Evolutionary conservation across 1,284 basidiomycete species (phyloP).

Genomic region (Salmacisia buchloeana): DNA sequence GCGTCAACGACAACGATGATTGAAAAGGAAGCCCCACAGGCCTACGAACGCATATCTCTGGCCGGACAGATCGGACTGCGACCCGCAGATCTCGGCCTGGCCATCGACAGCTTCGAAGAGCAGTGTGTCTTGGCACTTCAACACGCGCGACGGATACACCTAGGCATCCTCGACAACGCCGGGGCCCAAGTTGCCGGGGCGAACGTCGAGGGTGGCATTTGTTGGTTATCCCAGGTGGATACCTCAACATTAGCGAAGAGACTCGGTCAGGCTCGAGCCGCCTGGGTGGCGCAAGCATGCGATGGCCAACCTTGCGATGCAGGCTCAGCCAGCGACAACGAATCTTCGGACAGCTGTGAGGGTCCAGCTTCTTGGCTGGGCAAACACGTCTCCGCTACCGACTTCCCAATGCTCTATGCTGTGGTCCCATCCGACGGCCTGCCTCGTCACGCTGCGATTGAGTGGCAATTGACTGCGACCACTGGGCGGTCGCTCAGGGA

Average conservation of each 20-base stretch:
- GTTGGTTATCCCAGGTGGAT: slow-evolving; percentile 32
- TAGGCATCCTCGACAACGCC: slow-evolving; percentile 28
- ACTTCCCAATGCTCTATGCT: slow-evolving; percentile 28
- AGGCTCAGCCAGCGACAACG: slow-evolving; percentile 8
- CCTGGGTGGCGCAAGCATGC: slow-evolving; percentile 1
- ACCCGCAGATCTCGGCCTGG: slow-evolving; percentile 68
- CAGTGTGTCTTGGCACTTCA: slow-evolving; percentile 74
- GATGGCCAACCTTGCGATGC: neutral
- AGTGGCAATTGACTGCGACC: slow-evolving; percentile 46
- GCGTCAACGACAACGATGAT: no score
- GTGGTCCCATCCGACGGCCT: slow-evolving; percentile 20
- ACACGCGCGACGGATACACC: slow-evolving; percentile 68
- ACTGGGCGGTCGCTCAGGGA: slow-evolving; percentile 25
- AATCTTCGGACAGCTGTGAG: slow-evolving; percentile 12
- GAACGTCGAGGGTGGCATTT: slow-evolving; percentile 42
- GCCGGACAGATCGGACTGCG: slow-evolving; percentile 92
- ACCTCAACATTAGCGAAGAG: neutral
- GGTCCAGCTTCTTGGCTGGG: neutral
- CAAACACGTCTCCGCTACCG: neutral
- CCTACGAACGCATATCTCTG: slow-evolving; percentile 68
- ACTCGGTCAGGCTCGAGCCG: neutral
- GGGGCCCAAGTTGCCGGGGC: slow-evolving; percentile 7
- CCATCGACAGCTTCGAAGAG: slow-evolving; percentile 51
- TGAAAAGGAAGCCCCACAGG: no score
- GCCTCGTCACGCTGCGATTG: slow-evolving; percentile 32